A percentile compares a stretch with the other conserved stretches of the same genome.
Conservation (phyloP, 345 rosid species). For the Populus deltoides region DNA sequence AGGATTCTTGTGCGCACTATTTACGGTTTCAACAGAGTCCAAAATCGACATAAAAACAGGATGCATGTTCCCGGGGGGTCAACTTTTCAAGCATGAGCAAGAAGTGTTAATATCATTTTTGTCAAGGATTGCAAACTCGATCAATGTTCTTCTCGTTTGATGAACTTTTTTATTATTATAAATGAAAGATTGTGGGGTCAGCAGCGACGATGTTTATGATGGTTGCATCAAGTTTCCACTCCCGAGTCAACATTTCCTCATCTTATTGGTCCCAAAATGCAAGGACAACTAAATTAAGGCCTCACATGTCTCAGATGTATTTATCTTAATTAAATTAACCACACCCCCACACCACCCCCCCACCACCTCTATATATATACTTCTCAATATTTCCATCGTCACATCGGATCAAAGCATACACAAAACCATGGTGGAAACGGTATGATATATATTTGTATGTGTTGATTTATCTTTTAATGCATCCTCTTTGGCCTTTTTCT, state of each 20-base stretch:
- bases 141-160: no score
- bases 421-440: neutral
- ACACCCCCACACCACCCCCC: neutral
- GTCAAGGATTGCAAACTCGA: no score
- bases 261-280: neutral
- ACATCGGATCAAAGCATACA: neutral
- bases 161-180: no score
- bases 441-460: neutral
- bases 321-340: neutral
- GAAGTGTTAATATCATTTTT: no score
- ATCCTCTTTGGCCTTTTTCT: neutral
- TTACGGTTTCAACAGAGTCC: no score
- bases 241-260: neutral
- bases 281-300: neutral
- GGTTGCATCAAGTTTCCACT: neutral
- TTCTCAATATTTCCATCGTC: neutral
- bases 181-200: neutral
- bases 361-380: neutral
- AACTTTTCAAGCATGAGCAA: no score
- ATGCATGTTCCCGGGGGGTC: no score
- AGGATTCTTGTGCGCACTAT: no score
- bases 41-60: no score
- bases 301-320: neutral
- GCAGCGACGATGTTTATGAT: neutral
- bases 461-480: neutral